A percentile compares a stretch with the other conserved stretches of the same genome.
phyloP scores from a whole-genome alignment of 192 early-diverging fungal species.

The Martensiomyces pterosporus region DNA sequence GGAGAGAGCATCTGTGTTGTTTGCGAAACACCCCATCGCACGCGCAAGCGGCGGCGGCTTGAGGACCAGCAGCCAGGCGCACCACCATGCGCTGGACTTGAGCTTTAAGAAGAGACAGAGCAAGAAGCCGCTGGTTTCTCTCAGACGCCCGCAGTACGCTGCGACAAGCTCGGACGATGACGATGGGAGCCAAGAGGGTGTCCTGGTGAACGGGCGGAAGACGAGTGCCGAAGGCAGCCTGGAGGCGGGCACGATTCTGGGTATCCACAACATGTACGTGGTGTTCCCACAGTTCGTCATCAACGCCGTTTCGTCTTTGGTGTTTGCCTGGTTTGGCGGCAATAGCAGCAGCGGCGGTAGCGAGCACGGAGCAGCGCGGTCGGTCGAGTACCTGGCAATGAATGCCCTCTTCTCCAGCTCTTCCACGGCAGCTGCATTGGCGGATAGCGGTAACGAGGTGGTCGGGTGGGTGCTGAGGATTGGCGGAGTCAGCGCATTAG shows the following conservation, averaged over 20 bases:
- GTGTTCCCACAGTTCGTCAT: conserved; percentile 89
- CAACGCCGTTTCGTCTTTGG: conserved; percentile 39
- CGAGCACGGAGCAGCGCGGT: conserved; percentile 7
- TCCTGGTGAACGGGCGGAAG: background rate
- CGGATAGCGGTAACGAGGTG: conserved; percentile 3
- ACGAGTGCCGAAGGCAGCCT: conserved; percentile 3
- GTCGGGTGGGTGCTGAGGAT: conserved; percentile 42
- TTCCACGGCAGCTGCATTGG: conserved; percentile 1
- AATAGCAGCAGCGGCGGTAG: background rate
- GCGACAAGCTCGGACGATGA: background rate
- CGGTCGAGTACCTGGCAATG: conserved; percentile 42
- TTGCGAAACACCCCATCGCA: too few relatives aligned
- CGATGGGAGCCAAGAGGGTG: background rate
- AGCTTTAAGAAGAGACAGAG: too few relatives aligned
- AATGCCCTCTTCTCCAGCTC: conserved; percentile 6
- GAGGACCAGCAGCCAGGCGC: too few relatives aligned
- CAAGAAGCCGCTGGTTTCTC: too few relatives aligned
- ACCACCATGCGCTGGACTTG: too few relatives aligned
- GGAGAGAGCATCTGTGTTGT: too few relatives aligned
- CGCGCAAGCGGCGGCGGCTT: too few relatives aligned
- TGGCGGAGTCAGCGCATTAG: conserved; percentile 37
- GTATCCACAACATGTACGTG: conserved; percentile 97
- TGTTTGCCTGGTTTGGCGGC: conserved; percentile 40
- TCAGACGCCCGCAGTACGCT: too few relatives aligned
- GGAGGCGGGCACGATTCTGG: conserved; percentile 71